phyloP scores from a whole-genome alignment of 2,329 filamentous ascomycete genomes.

The Alternaria longipes region DNA sequence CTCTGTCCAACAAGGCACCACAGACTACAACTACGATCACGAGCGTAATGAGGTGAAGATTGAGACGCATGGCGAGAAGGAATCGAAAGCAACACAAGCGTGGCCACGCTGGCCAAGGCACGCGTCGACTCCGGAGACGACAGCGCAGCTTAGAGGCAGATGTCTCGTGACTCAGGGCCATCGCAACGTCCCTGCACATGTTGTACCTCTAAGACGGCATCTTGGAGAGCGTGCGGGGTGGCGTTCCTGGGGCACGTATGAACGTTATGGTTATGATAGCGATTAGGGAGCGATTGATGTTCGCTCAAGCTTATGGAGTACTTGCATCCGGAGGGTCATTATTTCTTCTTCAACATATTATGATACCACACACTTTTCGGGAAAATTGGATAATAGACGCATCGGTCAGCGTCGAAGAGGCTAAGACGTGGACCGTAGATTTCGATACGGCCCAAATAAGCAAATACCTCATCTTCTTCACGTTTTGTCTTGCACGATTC shows the following conservation, averaged over 20 bases:
- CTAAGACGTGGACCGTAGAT: not conserved
- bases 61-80: not conserved
- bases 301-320: not conserved
- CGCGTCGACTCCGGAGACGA: conserved; percentile 8
- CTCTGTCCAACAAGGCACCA: conserved; percentile 31
- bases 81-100: not conserved
- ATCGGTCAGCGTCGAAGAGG: not conserved
- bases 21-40: conserved; percentile 48
- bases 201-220: not conserved
- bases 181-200: not conserved
- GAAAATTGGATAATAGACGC: conserved; percentile 6
- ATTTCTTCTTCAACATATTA: conserved; percentile 3
- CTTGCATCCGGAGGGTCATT: not conserved
- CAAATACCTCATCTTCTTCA: not conserved
- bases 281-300: conserved; percentile 1
- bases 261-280: conserved; percentile 7
- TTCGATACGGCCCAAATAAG: not conserved
- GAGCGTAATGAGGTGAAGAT: conserved; percentile 32
- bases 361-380: conserved; percentile 27
- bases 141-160: not conserved
- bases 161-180: not conserved
- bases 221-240: not conserved
- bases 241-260: not conserved
- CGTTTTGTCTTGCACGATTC: not conserved
- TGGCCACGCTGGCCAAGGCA: conserved; percentile 1